These are phyloP conservation scores for Eucalyptus cladocalyx DNA, from an alignment of 345 rosid species.

Conservation along the genomic window DNA sequence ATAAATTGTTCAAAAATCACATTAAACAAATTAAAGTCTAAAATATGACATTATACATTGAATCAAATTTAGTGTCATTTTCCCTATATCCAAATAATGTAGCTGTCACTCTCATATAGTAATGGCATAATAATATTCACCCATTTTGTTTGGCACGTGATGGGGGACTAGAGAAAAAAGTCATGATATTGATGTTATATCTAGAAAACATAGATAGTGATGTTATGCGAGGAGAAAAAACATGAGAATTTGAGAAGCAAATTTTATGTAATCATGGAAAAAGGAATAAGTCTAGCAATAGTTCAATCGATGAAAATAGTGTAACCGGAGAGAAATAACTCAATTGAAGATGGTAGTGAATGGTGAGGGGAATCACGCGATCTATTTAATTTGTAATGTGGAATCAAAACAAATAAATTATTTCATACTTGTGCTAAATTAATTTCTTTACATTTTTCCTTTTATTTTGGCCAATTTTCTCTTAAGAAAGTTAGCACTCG, in stretches of 20 bases:
- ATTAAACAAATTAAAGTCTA: too few species aligned
- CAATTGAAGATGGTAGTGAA: neutral
- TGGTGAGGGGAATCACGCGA: neutral
- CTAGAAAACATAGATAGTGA: neutral
- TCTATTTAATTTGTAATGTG: neutral
- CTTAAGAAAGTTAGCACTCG: neutral
- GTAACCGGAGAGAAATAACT: neutral
- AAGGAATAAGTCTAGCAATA: neutral
- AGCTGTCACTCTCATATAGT: neutral
- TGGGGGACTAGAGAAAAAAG: neutral
- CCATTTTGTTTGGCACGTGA: neutral
- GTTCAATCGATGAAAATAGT: neutral
- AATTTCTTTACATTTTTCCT: neutral
- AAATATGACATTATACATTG: too few species aligned
- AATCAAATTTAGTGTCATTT: neutral
- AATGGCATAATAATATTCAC: fast-evolving
- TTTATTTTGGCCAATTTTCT: neutral
- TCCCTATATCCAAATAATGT: neutral
- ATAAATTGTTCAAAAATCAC: too few species aligned
- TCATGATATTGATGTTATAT: neutral
- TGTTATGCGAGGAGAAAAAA: neutral
- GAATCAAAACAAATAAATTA: neutral
- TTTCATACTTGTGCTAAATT: neutral
- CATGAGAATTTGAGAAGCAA: neutral
- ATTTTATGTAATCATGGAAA: neutral